Conservation (phyloP, 78 protist species). For the Corallochytrium limacisporum region DNA sequence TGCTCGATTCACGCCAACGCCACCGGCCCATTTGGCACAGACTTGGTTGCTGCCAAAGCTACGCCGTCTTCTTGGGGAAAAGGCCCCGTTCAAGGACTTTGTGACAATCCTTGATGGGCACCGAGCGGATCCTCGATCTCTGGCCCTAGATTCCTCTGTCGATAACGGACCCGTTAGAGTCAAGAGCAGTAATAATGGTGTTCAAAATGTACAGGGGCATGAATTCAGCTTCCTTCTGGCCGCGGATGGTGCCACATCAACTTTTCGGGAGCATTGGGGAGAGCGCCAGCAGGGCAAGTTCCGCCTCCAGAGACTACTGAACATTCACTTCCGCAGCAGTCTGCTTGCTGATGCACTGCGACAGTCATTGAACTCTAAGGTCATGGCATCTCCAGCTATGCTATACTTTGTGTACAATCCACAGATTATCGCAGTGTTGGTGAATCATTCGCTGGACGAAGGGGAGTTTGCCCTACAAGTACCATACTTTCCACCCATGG, state of each 20-base stretch:
- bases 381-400: no score
- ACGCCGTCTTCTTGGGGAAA: not conserved
- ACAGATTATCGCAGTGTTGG: conserved; percentile 5
- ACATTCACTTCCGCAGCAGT: not conserved
- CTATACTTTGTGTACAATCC: conserved; percentile 24
- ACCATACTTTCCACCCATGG: conserved; percentile 6
- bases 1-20: not conserved
- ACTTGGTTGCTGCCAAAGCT: not conserved
- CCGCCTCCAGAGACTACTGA: not conserved
- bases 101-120: not conserved
- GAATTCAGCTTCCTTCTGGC: not conserved
- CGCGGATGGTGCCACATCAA: not conserved
- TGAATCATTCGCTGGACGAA: not conserved
- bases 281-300: not conserved
- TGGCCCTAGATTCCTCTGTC: no score
- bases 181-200: not conserved
- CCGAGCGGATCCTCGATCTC: not conserved
- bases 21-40: not conserved
- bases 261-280: not conserved
- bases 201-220: not conserved
- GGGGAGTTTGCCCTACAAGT: conserved; percentile 18
- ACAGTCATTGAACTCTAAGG: no score
- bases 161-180: no score
- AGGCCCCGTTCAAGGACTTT: not conserved
- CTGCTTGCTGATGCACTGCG: not conserved